Evolutionary conservation across 73 alveolate species (phyloP).

Genomic region (Stentor coeruleus): DNA sequence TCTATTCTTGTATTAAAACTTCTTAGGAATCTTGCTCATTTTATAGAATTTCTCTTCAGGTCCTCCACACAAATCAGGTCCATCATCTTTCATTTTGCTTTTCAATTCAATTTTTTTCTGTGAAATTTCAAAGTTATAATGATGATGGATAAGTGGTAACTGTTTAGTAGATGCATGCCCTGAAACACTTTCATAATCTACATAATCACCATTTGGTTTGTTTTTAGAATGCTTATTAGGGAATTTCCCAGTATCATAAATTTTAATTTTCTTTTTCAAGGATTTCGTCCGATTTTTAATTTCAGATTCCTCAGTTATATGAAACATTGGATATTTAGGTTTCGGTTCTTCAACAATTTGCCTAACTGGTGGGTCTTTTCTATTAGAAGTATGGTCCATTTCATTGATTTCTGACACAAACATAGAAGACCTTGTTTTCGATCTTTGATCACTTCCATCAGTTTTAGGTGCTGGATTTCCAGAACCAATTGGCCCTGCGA

Average conservation of each 20-base stretch:
- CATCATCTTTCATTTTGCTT: too few relatives aligned
- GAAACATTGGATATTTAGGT: not conserved
- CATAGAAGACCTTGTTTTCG: not conserved
- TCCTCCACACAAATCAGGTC: too few relatives aligned
- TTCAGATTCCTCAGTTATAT: not conserved
- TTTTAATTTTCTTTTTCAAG: too few relatives aligned
- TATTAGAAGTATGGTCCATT: too few relatives aligned
- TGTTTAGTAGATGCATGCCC: not conserved
- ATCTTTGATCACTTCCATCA: too few relatives aligned
- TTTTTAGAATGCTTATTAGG: not conserved
- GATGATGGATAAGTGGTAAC: not conserved
- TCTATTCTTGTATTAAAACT: too few relatives aligned
- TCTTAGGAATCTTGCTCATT: too few relatives aligned
- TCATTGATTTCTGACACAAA: constrained; percentile 1
- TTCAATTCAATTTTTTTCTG: not conserved
- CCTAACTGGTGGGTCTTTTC: not conserved
- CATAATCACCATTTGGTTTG: not conserved
- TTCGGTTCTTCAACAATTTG: not conserved
- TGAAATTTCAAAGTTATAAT: not conserved
- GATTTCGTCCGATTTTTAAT: too few relatives aligned
- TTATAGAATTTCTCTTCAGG: too few relatives aligned
- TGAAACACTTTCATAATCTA: not conserved
- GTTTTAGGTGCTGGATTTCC: too few relatives aligned
- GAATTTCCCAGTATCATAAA: not conserved
- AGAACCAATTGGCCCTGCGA: too few relatives aligned